Evolutionary conservation across 257 asterid species (phyloP).

Genomic region (Haberlea rhodopensis): DNA sequence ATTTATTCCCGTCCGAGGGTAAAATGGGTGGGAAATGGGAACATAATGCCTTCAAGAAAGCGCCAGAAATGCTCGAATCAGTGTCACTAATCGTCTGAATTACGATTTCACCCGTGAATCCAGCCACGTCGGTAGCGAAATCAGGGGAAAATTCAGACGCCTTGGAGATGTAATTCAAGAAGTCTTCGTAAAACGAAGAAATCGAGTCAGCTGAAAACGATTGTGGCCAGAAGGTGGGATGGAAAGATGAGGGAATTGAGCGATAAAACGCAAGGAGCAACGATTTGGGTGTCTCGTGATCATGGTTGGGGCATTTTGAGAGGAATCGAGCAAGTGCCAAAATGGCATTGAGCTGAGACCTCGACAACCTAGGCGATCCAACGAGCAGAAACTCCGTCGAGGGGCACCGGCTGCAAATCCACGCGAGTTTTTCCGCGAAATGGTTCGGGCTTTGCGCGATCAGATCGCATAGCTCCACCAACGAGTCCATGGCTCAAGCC

Average conservation of each 20-base stretch:
- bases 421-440: conserved; percentile 60
- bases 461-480: conserved; percentile 85
- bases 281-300: conserved; percentile 66
- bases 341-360: conserved; percentile 83
- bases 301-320: conserved; percentile 60
- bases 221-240: conserved; percentile 82
- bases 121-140: conserved; percentile 67
- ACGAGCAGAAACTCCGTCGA: conserved; percentile 57
- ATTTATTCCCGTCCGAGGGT: conserved; percentile 64
- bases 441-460: conserved; percentile 62
- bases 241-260: conserved; percentile 67
- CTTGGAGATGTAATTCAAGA: conserved; percentile 49
- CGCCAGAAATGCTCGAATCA: conserved; percentile 47
- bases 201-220: conserved; percentile 59
- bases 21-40: conserved; percentile 68
- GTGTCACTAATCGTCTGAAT: conserved; percentile 44
- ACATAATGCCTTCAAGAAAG: conserved; percentile 61
- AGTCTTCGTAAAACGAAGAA: conserved; percentile 59
- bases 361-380: conserved; percentile 80
- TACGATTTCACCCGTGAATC: conserved; percentile 72
- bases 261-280: conserved; percentile 71
- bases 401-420: conserved; percentile 97
- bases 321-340: conserved; percentile 79
- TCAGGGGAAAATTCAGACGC: conserved; percentile 63
- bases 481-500: conserved; percentile 59